A percentile compares a stretch with the other conserved stretches of the same genome.
Evolutionary conservation across 164 flowering plant genomes (phyloP).

Genomic region (Pachysandra terminalis): DNA sequence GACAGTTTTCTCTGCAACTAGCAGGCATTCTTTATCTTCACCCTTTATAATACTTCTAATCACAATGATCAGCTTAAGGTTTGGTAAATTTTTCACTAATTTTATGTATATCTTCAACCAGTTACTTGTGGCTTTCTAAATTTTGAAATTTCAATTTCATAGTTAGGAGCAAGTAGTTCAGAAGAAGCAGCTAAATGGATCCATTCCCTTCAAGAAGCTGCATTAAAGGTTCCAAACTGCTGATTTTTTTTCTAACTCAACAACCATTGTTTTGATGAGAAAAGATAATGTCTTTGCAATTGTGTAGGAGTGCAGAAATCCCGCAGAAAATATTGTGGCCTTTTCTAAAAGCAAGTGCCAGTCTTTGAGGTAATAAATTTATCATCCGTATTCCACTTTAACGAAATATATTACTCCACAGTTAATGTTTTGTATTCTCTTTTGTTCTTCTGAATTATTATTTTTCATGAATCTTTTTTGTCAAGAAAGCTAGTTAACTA

Average conservation of each 20-base stretch:
- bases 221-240: conserved; percentile 47
- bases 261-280: not conserved
- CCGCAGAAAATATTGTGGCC: conserved; percentile 24
- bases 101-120: not conserved
- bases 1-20: conserved; percentile 12
- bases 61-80: conserved; percentile 83
- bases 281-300: not conserved
- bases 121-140: not conserved
- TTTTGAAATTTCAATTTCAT: conserved; percentile 14
- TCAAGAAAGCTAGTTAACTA: not conserved
- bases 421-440: not conserved
- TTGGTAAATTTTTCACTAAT: conserved; percentile 1
- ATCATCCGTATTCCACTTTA: not conserved
- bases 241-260: not conserved
- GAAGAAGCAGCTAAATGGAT: conserved; percentile 97
- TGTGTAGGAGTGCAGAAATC: conserved; percentile 41
- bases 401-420: not conserved
- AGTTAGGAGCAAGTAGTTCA: conserved; percentile 86
- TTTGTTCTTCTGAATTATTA: not conserved
- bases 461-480: not conserved
- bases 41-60: conserved; percentile 67
- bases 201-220: conserved; percentile 57
- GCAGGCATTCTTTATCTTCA: conserved; percentile 85
- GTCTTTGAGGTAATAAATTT: conserved; percentile 46
- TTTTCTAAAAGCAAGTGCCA: conserved; percentile 48